A percentile compares a stretch with the other conserved stretches of the same genome.
Evolutionary conservation across 805 yeast species (phyloP).

Genomic region (Cyberlindnera saturnus): DNA sequence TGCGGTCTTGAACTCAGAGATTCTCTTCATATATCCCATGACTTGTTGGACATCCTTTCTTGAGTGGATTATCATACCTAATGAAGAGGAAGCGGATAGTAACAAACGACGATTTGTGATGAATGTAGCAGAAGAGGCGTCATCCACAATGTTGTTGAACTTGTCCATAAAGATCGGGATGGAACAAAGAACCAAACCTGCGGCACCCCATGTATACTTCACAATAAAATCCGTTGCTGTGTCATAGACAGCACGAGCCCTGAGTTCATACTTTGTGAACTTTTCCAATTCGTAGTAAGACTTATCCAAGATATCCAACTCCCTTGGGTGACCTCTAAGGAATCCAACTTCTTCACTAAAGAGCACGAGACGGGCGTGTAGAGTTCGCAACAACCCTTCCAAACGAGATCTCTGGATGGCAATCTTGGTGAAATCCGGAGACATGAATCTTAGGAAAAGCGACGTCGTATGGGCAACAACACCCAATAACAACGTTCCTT

Average conservation of each 20-base stretch:
- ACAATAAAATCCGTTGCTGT: conserved; percentile 83
- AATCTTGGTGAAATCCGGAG: conserved; percentile 85
- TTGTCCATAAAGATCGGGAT: conserved; percentile 75
- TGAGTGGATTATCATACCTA: conserved; percentile 80
- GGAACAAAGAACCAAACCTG: conserved; percentile 82
- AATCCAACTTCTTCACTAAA: conserved; percentile 86
- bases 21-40: conserved; percentile 73
- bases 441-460: conserved; percentile 59
- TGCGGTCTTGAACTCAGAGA: conserved; percentile 61
- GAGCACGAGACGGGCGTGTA: conserved; percentile 74
- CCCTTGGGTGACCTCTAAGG: conserved; percentile 74
- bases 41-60: conserved; percentile 80
- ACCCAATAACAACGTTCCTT: conserved; percentile 74
- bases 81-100: conserved; percentile 78
- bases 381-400: conserved; percentile 78
- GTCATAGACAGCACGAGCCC: conserved; percentile 74
- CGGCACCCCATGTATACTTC: conserved; percentile 94
- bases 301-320: conserved; percentile 68
- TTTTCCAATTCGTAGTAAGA: conserved; percentile 77
- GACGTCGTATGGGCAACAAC: conserved; percentile 78
- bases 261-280: conserved; percentile 68
- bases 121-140: conserved; percentile 67
- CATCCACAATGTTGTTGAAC: conserved; percentile 33
- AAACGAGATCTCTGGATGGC: conserved; percentile 70
- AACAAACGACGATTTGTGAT: conserved; percentile 83